Evolutionary conservation across 495 filamentous ascomycete species (phyloP).

Genomic region (Hypomontagnella monticulosa): DNA sequence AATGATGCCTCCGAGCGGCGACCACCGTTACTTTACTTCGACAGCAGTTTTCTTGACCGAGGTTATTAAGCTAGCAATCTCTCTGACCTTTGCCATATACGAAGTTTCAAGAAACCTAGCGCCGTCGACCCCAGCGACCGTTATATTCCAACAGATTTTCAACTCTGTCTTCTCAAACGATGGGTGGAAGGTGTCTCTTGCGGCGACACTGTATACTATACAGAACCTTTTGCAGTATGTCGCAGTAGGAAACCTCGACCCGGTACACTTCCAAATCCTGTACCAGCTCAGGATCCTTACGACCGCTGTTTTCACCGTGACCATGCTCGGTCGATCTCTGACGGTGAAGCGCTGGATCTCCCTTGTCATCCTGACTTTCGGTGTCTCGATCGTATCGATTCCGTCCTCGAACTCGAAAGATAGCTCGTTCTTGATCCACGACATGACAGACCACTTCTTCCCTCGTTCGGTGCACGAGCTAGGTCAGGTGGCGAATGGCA

Average conservation of each 20-base stretch:
- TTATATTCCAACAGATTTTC: slow-evolving; percentile 81
- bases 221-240: slow-evolving; percentile 94
- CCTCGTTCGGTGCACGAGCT: slow-evolving; percentile 76
- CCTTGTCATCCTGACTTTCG: slow-evolving; percentile 80
- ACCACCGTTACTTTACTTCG: slow-evolving; percentile 89
- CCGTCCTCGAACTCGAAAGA: slow-evolving; percentile 63
- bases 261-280: slow-evolving; percentile 90
- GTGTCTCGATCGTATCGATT: slow-evolving; percentile 88
- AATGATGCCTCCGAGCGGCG: slow-evolving; percentile 82
- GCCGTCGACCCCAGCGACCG: slow-evolving; percentile 78
- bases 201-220: slow-evolving; percentile 86
- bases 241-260: slow-evolving; percentile 88
- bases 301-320: slow-evolving; percentile 86
- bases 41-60: slow-evolving; percentile 96
- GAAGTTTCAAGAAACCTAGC: slow-evolving; percentile 80
- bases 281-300: slow-evolving; percentile 94
- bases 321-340: slow-evolving; percentile 75
- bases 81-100: slow-evolving; percentile 84
- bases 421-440: slow-evolving; percentile 59
- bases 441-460: slow-evolving; percentile 70
- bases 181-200: slow-evolving; percentile 94
- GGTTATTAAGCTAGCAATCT: slow-evolving; percentile 87
- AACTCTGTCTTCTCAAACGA: slow-evolving; percentile 87
- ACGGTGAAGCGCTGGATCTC: slow-evolving; percentile 78
- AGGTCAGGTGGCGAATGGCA: slow-evolving; percentile 56